Evolutionary conservation across 2,329 filamentous ascomycete species (phyloP).

Genomic region (Colletotrichum nymphaeae): DNA sequence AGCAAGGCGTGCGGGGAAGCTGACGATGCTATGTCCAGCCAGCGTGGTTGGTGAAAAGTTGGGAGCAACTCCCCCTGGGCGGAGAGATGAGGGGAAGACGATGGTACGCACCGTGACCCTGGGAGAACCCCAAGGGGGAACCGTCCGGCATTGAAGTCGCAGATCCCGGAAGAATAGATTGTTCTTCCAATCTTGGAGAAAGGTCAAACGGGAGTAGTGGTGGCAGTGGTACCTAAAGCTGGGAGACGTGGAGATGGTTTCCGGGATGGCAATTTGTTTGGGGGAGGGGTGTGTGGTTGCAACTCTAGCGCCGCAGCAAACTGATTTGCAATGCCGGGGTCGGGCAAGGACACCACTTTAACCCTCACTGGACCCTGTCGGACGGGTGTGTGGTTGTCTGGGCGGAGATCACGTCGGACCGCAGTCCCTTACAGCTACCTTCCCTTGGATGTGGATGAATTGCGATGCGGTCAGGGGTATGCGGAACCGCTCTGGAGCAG

Average conservation of each 20-base stretch:
- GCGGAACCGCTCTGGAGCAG: neutral
- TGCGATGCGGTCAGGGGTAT: neutral
- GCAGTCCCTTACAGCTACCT: conserved; percentile 46
- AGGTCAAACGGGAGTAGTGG: conserved; percentile 31
- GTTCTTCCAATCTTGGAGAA: conserved; percentile 41
- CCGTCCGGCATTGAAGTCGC: conserved; percentile 41
- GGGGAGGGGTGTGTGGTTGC: conserved; percentile 23
- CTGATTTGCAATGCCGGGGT: conserved; percentile 12
- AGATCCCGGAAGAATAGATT: conserved; percentile 45
- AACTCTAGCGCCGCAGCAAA: conserved; percentile 2
- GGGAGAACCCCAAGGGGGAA: conserved; percentile 38
- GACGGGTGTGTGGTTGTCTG: conserved; percentile 16
- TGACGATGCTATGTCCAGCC: conserved; percentile 33
- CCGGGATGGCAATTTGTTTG: conserved; percentile 39
- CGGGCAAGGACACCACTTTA: conserved; percentile 17
- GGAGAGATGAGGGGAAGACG: conserved; percentile 15
- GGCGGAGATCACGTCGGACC: conserved; percentile 47
- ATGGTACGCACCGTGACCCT: conserved; percentile 13
- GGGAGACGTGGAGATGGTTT: neutral
- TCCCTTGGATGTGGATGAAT: conserved; percentile 35
- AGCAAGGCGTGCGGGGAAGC: conserved; percentile 27
- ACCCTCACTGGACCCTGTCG: conserved; percentile 4
- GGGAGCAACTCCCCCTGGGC: neutral
- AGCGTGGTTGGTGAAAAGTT: neutral
- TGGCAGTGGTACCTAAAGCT: neutral